Conservation (phyloP, 305 asterid genomes). For the Solanum chacoense region DNA sequence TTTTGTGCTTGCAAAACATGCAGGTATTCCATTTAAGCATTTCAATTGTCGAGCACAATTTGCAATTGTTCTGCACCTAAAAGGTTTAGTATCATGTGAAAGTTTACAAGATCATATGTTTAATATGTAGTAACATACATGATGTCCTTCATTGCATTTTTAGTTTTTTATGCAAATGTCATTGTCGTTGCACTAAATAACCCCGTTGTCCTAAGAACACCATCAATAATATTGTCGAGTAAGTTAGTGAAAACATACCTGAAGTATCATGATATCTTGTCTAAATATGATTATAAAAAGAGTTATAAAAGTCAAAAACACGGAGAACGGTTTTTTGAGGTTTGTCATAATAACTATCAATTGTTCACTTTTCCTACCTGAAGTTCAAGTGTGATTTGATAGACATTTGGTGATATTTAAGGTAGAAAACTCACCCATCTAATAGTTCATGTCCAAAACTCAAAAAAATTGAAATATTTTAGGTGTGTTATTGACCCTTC, state of each 20-base stretch:
- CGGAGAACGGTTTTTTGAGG: not conserved
- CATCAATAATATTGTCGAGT: not conserved
- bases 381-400: not conserved
- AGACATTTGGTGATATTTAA: not conserved
- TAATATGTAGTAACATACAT: not conserved
- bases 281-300: not conserved
- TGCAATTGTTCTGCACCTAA: not conserved
- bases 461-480: not conserved
- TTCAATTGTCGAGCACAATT: not conserved
- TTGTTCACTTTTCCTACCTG: not conserved
- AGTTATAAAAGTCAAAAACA: not conserved
- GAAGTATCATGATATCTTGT: not conserved
- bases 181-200: not conserved
- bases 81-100: not conserved
- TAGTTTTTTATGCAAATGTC: not conserved
- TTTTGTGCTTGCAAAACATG: not conserved
- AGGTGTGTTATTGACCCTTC: not conserved
- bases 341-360: not conserved
- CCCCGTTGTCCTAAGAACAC: not conserved
- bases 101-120: not conserved
- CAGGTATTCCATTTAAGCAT: not conserved
- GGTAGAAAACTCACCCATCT: not conserved
- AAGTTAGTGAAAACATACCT: not conserved
- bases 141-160: not conserved
- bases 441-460: too few species aligned